Evolutionary conservation across 257 asterid genomes (phyloP), one percentile per base, ranked within the genome.

Genomic region (Petunia secreta): DNA sequence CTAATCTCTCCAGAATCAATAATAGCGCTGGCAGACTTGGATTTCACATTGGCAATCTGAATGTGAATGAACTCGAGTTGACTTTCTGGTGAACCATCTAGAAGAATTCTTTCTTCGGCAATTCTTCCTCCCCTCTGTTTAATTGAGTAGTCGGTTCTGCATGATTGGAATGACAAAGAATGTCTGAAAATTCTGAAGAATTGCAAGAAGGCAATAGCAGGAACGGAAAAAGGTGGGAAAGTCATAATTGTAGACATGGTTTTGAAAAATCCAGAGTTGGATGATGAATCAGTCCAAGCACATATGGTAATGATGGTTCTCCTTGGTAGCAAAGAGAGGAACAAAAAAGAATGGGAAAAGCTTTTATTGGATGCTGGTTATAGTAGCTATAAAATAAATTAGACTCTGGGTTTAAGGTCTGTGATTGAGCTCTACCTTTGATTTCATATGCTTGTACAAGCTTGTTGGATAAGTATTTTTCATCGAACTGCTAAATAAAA

Each of bases 161-260:
- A 85, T 57, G 86, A 82, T 48, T 85, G 83, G 88, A 46, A 53
- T 38, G 86, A 85, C 16, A 75, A 82, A 71, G 79, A 80, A 25
- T 79, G 82, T 6, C 9, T 85, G 14, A 55, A 58, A 36, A 75
- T 75, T n/a, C 58, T 85, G 10, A 50, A 75, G 71, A 85, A 69
- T 16, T 80, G 81, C 48, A 85, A 77, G 66, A 80, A 82, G 0
- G 83, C 84, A 40, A 63, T 71, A 37, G 58, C 37, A 8, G 60
- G 68, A 40, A 62, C 8, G 63, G 69, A 75, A 9, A 40, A 58
- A 1, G 80, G 86, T 4, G 84, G 88, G 2, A 82, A 76, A 78
- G 75, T 63, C 55, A 80, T 80, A 5, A 80, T 85, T 46, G 55
- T 85, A 25, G 86, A 82, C 8, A 76, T 85, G 78, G 65, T 79